Conservation (phyloP, 2,329 filamentous ascomycete species). For the Arthrobotrys musiformis region DNA sequence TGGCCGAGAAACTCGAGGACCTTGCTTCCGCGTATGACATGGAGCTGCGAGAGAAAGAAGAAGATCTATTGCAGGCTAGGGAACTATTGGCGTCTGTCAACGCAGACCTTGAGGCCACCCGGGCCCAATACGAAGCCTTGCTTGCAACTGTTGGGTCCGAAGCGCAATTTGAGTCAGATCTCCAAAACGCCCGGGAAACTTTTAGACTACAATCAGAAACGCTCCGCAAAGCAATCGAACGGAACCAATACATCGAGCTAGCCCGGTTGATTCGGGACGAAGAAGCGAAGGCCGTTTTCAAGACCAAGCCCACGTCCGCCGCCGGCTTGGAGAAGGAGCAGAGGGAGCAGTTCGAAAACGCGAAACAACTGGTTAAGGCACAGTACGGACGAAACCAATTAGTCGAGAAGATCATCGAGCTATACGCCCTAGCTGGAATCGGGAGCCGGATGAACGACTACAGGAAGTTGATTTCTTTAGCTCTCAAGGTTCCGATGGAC, state of each 20-base stretch:
- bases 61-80: slow-evolving; percentile 74
- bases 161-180: slow-evolving; percentile 56
- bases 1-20: slow-evolving; percentile 77
- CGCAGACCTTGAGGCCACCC: slow-evolving; percentile 66
- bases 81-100: slow-evolving; percentile 75
- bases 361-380: slow-evolving; percentile 57
- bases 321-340: slow-evolving; percentile 57
- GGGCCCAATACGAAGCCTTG: slow-evolving; percentile 57
- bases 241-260: slow-evolving; percentile 52
- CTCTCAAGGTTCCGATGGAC: slow-evolving; percentile 58
- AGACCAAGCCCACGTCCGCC: slow-evolving; percentile 55
- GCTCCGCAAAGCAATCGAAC: slow-evolving; percentile 47
- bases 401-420: slow-evolving; percentile 59
- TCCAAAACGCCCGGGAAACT: slow-evolving; percentile 37
- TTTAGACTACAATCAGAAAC: slow-evolving; percentile 41
- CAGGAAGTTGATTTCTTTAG: slow-evolving; percentile 58
- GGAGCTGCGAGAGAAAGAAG: slow-evolving; percentile 78
- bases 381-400: slow-evolving; percentile 58
- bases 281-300: slow-evolving; percentile 39
- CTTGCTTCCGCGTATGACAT: slow-evolving; percentile 77
- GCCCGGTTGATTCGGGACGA: slow-evolving; percentile 45
- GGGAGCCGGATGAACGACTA: slow-evolving; percentile 59
- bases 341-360: slow-evolving; percentile 56
- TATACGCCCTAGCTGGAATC: slow-evolving; percentile 58
- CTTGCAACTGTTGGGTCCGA: slow-evolving; percentile 57